phyloP scores from a whole-genome alignment of 805 yeast species.

The Nakazawaea wickerhamii region DNA sequence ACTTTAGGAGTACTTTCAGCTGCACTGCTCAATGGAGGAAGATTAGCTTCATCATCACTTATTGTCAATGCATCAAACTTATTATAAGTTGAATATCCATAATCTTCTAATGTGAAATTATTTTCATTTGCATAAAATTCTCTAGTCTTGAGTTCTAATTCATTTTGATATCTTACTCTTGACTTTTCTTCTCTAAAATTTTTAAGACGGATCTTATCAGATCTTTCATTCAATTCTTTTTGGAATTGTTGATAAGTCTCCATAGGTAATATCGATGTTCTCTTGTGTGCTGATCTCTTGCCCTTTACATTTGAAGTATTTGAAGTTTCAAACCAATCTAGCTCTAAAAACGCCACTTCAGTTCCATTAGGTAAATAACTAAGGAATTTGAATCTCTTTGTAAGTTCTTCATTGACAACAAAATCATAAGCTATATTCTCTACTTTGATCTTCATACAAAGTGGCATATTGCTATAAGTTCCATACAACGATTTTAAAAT shows the following conservation, averaged over 20 bases:
- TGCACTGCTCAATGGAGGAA: constrained; percentile 32
- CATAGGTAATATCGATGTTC: constrained; percentile 28
- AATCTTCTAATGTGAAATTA: constrained; percentile 28
- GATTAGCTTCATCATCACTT: constrained; percentile 33
- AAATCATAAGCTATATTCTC: constrained; percentile 69
- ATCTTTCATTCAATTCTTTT: constrained; percentile 52
- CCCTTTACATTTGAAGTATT: constrained; percentile 22
- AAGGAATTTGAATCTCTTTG: constrained; percentile 64
- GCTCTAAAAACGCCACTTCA: constrained; percentile 74
- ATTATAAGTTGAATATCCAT: constrained; percentile 22
- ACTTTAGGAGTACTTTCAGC: constrained; percentile 16
- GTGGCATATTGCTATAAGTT: constrained; percentile 61
- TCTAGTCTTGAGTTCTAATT: constrained; percentile 51
- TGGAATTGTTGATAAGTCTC: constrained; percentile 43
- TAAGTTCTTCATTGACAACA: constrained; percentile 52
- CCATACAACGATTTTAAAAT: constrained; percentile 61
- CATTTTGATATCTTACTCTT: constrained; percentile 47
- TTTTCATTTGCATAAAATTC: constrained; percentile 60
- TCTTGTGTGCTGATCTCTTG: constrained; percentile 21
- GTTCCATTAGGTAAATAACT: constrained; percentile 84
- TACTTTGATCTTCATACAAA: constrained; percentile 51
- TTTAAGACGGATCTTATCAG: constrained; percentile 43
- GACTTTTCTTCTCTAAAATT: constrained; percentile 56
- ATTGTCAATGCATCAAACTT: constrained; percentile 13
- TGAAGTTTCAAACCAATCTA: constrained; percentile 57